A percentile compares a stretch with the other conserved stretches of the same genome.
Conservation (phyloP, 805 yeast species). For the Kuraishia cidri region DNA sequence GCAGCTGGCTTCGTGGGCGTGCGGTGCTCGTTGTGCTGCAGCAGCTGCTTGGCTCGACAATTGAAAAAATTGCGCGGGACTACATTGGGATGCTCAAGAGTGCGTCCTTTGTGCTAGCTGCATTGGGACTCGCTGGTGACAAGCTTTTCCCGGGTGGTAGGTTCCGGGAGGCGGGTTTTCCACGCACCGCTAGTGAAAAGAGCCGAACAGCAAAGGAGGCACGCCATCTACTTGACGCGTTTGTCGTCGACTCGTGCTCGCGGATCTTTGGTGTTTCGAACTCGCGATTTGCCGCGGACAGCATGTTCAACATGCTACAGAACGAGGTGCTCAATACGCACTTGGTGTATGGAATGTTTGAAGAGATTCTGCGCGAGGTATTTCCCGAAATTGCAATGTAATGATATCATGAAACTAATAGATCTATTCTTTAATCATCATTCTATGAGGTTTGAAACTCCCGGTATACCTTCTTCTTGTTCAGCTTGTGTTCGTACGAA, state of each 20-base stretch:
- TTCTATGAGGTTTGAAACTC: not conserved
- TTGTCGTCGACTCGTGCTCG: constrained; percentile 58
- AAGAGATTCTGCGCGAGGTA: constrained; percentile 40
- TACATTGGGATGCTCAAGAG: constrained; percentile 28
- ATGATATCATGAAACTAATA: not conserved
- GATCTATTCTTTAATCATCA: too few relatives aligned
- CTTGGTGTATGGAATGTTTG: constrained; percentile 49
- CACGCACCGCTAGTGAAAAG: constrained; percentile 43
- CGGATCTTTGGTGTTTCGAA: constrained; percentile 65
- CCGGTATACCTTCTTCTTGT: too few relatives aligned
- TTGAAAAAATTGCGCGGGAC: constrained; percentile 53
- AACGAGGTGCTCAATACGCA: constrained; percentile 64
- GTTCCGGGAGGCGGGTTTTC: constrained; percentile 33
- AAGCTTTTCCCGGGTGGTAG: constrained; percentile 37
- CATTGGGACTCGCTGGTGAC: constrained; percentile 19
- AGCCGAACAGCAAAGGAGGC: constrained; percentile 51
- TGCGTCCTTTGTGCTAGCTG: constrained; percentile 35
- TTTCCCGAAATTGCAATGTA: constrained; percentile 22
- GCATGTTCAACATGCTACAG: constrained; percentile 61
- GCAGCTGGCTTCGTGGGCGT: constrained; percentile 77
- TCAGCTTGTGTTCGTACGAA: too few relatives aligned
- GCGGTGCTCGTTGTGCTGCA: constrained; percentile 77
- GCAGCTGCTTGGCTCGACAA: constrained; percentile 80
- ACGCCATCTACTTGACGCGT: constrained; percentile 38
- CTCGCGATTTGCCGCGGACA: constrained; percentile 52